Conservation (phyloP, 768 basidiomycete genomes). For the Solioccasus polychromus region DNA sequence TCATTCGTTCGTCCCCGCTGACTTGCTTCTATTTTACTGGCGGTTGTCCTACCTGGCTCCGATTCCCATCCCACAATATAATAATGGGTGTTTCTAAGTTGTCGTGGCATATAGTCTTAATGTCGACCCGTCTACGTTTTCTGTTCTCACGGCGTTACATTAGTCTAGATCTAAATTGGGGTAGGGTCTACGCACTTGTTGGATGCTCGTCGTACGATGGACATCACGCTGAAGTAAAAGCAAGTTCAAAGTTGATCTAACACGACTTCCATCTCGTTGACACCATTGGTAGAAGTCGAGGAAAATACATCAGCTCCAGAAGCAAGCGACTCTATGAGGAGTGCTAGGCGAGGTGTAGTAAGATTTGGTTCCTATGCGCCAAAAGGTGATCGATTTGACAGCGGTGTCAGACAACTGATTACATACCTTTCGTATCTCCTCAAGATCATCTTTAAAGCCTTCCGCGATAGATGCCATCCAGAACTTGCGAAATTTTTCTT, state of each 20-base stretch:
- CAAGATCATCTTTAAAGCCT: conserved; percentile 81
- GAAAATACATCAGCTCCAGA: conserved; percentile 74
- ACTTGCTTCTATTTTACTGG: too few relatives aligned
- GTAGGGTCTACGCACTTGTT: too few relatives aligned
- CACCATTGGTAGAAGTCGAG: conserved; percentile 34
- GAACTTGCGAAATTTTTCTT: conserved; percentile 73
- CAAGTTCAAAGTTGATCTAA: conserved; percentile 37
- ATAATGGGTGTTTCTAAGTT: too few relatives aligned
- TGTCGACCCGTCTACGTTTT: too few relatives aligned
- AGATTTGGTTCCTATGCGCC: conserved; percentile 61
- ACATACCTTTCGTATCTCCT: conserved; percentile 74
- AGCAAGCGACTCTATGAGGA: conserved; percentile 81
- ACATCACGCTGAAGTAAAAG: background rate
- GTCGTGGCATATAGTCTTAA: too few relatives aligned
- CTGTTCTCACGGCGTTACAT: too few relatives aligned
- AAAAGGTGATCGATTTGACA: background rate
- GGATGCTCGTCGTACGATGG: too few relatives aligned
- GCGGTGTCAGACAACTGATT: background rate
- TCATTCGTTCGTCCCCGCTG: too few relatives aligned
- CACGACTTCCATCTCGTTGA: conserved; percentile 78
- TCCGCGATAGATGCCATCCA: conserved; percentile 86
- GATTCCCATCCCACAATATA: too few relatives aligned
- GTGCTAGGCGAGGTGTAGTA: conserved; percentile 59
- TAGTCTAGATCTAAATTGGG: too few relatives aligned
- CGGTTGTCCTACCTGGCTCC: too few relatives aligned